Evolutionary conservation across 805 yeast genomes (phyloP).

Genomic region (Yamadazyma ubonensis): DNA sequence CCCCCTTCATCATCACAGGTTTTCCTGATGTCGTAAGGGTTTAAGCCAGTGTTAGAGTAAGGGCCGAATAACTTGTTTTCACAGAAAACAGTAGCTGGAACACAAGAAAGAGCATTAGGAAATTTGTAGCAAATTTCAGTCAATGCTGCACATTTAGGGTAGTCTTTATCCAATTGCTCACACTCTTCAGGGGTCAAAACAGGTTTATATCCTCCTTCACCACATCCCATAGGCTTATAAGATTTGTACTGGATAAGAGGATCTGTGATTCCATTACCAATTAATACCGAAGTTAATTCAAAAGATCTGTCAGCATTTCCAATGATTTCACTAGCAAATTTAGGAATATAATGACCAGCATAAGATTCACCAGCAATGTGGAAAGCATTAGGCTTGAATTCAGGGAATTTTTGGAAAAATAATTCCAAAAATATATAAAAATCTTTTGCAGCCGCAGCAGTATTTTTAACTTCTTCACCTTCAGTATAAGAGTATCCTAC

Average conservation of each 20-base stretch:
- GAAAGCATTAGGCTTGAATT: conserved; percentile 56
- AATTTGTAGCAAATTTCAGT: conserved; percentile 30
- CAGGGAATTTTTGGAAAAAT: conserved; percentile 82
- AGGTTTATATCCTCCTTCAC: conserved; percentile 44
- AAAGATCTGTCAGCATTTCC: conserved; percentile 54
- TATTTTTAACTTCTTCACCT: conserved; percentile 57
- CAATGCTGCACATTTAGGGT: conserved; percentile 34
- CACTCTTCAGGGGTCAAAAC: conserved; percentile 34
- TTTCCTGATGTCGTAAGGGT: conserved; percentile 63
- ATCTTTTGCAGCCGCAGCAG: conserved; percentile 84
- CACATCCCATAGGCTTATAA: conserved; percentile 47
- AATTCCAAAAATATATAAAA: conserved; percentile 80
- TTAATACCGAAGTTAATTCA: conserved; percentile 38
- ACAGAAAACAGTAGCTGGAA: conserved; percentile 39
- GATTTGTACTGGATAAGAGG: conserved; percentile 38
- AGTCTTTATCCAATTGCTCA: conserved; percentile 32
- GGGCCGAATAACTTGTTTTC: conserved; percentile 27
- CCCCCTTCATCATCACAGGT: conserved; percentile 48
- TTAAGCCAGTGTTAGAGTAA: conserved; percentile 50
- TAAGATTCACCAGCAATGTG: conserved; percentile 94
- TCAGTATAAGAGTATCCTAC: conserved; percentile 86
- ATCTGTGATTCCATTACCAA: conserved; percentile 48
- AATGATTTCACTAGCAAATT: conserved; percentile 77
- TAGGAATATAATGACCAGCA: conserved; percentile 94
- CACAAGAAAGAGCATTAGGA: conserved; percentile 37